Evolutionary conservation across 768 basidiomycete genomes (phyloP).

Genomic region (Mycena kentingensis): DNA sequence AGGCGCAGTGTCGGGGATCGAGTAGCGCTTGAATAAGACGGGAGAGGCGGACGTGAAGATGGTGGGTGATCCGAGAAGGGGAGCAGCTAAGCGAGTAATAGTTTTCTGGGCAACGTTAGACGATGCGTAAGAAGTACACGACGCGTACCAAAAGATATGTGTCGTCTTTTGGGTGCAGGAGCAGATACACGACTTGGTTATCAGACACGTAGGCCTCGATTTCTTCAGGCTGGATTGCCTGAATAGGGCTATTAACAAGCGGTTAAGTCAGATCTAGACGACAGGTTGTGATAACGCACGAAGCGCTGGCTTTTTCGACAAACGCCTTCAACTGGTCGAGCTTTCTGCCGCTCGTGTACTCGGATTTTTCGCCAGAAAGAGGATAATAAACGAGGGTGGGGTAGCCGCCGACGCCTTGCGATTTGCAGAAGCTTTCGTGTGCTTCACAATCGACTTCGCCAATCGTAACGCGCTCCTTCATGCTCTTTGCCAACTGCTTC

Average conservation of each 20-base stretch:
- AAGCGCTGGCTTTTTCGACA: slow-evolving; percentile 69
- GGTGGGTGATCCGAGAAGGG: slow-evolving; percentile 50
- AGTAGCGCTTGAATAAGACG: slow-evolving; percentile 38
- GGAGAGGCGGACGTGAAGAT: slow-evolving; percentile 45
- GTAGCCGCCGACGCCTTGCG: slow-evolving; percentile 73
- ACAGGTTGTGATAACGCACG: slow-evolving; percentile 49
- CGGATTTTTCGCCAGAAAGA: slow-evolving; percentile 56
- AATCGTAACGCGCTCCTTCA: slow-evolving; percentile 73
- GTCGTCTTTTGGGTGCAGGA: slow-evolving; percentile 46
- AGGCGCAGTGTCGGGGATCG: slow-evolving; percentile 40
- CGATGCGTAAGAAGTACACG: not conserved
- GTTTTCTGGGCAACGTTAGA: slow-evolving; percentile 35
- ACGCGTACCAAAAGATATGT: slow-evolving; percentile 32
- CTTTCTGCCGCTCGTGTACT: slow-evolving; percentile 75
- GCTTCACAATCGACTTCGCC: slow-evolving; percentile 91
- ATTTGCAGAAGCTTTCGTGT: slow-evolving; percentile 63
- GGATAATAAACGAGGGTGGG: slow-evolving; percentile 79
- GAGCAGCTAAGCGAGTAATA: slow-evolving; percentile 38
- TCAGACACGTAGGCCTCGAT: slow-evolving; percentile 45
- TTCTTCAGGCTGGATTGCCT: slow-evolving; percentile 42
- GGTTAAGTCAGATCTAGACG: not conserved
- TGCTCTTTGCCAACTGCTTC: slow-evolving; percentile 67
- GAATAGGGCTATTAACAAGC: slow-evolving; percentile 43
- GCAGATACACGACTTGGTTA: slow-evolving; percentile 60
- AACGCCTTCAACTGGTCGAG: slow-evolving; percentile 73